Evolutionary conservation across 2,329 filamentous ascomycete species (phyloP), one percentile per base, ranked within the genome.

Genomic region (Byssothecium circinans): DNA sequence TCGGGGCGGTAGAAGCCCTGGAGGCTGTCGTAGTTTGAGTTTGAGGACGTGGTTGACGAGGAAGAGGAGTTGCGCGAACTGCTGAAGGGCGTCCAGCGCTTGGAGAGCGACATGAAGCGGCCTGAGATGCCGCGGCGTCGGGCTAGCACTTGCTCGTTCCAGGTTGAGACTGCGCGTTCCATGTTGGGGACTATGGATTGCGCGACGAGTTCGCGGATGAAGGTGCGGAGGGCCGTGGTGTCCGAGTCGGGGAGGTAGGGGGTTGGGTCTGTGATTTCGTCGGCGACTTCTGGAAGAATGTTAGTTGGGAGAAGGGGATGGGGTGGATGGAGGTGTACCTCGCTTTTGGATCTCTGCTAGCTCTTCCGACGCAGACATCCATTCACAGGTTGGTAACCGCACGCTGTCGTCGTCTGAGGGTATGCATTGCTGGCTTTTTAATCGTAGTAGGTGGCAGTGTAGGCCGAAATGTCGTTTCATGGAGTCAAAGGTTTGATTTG

Each of bases 381-480:
- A 97, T 68, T 95, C 87, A 65, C 86, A 90, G 18, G 83, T 81
- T 1, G 92, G 89, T 18, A 96, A 78, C 43, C 85, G 83, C 60
- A 90, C 83, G 62, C 89, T 92, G 65, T 97, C 92, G 67, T 96
- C 91, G 68, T 97, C 94, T 1, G 90, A 91, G 53, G 91, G 84
- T 29, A 89, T 86, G 69, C 90, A 92, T 65, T 91, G 88, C 30
- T 84, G 87, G 62, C 89, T 95, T 58, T 92, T 83, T 41, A 99
- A 76, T 54, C 95, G 80, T 27, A 99, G 78, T 10, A 99, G 78
- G 72, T 99, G 94, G 67, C 94, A 99, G 71, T 99, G 91, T 39
- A 97, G 77, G 1, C 94, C 94, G 55, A 99, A 89, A 72, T 96
- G 90, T n/a, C 94, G 85, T 73, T 97, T 99, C 95, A 99, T 99